These are phyloP conservation scores for Chamaecrista fasciculata DNA, from an alignment of 306 rosid genomes.

Conservation along the genomic window DNA sequence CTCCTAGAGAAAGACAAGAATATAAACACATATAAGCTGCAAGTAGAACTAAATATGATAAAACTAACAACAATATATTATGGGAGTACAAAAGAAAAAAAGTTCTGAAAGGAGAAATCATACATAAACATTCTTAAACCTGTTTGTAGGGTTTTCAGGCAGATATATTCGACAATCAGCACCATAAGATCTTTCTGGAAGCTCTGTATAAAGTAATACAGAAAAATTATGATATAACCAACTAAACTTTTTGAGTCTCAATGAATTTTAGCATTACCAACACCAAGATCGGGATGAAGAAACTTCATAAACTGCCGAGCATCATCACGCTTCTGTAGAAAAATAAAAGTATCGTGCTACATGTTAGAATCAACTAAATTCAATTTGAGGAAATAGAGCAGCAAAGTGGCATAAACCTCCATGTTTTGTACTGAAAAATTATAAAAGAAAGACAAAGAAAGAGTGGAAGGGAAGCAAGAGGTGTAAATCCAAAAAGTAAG, in stretches of 20 bases:
- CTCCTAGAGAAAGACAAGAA: conserved; percentile 46
- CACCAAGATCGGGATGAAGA: conserved; percentile 97
- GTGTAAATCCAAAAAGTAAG: conserved; percentile 13
- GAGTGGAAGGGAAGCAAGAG: conserved; percentile 4
- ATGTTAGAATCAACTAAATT: conserved; percentile 19
- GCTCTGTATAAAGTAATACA: conserved; percentile 57
- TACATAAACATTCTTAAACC: conserved; percentile 99
- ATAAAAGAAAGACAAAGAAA: not conserved
- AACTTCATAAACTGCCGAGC: conserved; percentile 98
- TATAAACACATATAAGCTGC: conserved; percentile 9
- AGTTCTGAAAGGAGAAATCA: conserved; percentile 66
- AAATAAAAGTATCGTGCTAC: conserved; percentile 25
- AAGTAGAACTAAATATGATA: conserved; percentile 22
- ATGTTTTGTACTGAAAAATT: not conserved
- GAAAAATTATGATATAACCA: conserved; percentile 23
- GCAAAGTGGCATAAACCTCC: not conserved
- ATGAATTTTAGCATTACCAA: conserved; percentile 59
- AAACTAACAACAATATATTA: not conserved
- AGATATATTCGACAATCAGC: conserved; percentile 93
- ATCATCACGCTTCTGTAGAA: conserved; percentile 80
- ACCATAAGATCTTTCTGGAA: conserved; percentile 97
- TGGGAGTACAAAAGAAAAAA: not conserved
- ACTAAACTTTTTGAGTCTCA: conserved; percentile 7
- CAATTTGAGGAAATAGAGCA: conserved; percentile 16
- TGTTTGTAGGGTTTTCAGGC: conserved; percentile 86